Percentiles rank a stretch among this genome's conserved stretches.
These are phyloP conservation scores for Eucalyptus marginata DNA, from an alignment of 345 rosid genomes.

Conservation along the genomic window DNA sequence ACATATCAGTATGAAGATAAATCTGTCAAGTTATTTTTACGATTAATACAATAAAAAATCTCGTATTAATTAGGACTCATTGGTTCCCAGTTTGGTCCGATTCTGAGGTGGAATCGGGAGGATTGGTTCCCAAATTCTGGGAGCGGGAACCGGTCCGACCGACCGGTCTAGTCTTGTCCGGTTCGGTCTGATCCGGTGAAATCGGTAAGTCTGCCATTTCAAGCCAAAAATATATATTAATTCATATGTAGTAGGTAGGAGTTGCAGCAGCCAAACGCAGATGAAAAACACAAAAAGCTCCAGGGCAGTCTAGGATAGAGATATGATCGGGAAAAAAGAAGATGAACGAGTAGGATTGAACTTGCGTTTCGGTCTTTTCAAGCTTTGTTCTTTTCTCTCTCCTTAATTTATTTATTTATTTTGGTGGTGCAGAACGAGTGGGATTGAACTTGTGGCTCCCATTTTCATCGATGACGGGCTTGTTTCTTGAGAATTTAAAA, in stretches of 20 bases:
- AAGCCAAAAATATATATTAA: not conserved
- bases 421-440: not conserved
- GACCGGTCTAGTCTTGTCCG: accelerated
- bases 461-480: not conserved
- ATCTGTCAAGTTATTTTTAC: not conserved
- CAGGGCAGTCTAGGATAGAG: not conserved
- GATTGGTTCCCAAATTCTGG: too few species aligned
- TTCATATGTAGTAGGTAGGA: not conserved
- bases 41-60: too few species aligned
- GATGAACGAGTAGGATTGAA: not conserved
- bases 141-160: accelerated
- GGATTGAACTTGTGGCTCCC: not conserved
- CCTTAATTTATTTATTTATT: not conserved
- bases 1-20: not conserved
- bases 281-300: not conserved
- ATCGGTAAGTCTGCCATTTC: too few species aligned
- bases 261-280: not conserved
- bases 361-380: not conserved
- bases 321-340: not conserved
- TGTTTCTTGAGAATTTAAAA: too few species aligned
- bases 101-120: too few species aligned
- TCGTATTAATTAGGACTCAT: too few species aligned
- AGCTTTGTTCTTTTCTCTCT: not conserved
- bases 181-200: accelerated
- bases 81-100: accelerated